Base-by-base conservation (phyloP, 495 filamentous ascomycete species). In the Xylaria acuta region DNA sequence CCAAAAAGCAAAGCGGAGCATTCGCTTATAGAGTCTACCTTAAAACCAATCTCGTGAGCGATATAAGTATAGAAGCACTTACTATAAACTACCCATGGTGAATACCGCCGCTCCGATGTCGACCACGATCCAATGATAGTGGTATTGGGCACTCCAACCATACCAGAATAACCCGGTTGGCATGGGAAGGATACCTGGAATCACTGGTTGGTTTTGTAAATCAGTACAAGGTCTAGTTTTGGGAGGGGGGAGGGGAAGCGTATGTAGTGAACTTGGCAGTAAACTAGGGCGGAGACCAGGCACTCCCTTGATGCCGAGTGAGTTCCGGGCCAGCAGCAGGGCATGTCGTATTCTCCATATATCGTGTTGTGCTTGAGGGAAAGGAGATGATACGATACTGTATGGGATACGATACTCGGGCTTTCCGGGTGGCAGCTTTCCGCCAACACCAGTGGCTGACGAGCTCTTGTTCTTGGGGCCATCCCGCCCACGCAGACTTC, bases 141-240 rank as follows among this genome's bases (percentile, higher is more conserved):
- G 73, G n/a, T 81, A 78, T 49, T 86, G 79, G 0, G 86, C 86
- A 5, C 88, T 88, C 91, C 91, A 93, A 4, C 89, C 91, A 72
- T 92, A 92, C 86, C 89, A 87, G 73, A 93, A 91, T 3, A 93
- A 77, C 0, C 76, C 78, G 0, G 69, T 3, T 0, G 74, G 74
- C n/a, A 91, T 75, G 20, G 90, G 78, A 11, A 89, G 73, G 0
- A 82, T 83, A 2, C 86, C 88, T n/a, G 86, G 75, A 73, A 91
- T 83, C 84, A 91, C 88, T 47, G 84, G 85, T 49, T 30, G 12
- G 25, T 5, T 64, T 18, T 30, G 9, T 47, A 20, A 47, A 47
- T 64, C 6, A 64, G 62, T 34, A 45, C 41, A 32, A 25, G 0
- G 38, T 41, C 3, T 63, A 41, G 34, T 38, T 49, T 49, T 49